phyloP scores from a whole-genome alignment of 2,329 filamentous ascomycete species.

The Cladophialophora psammophila region DNA sequence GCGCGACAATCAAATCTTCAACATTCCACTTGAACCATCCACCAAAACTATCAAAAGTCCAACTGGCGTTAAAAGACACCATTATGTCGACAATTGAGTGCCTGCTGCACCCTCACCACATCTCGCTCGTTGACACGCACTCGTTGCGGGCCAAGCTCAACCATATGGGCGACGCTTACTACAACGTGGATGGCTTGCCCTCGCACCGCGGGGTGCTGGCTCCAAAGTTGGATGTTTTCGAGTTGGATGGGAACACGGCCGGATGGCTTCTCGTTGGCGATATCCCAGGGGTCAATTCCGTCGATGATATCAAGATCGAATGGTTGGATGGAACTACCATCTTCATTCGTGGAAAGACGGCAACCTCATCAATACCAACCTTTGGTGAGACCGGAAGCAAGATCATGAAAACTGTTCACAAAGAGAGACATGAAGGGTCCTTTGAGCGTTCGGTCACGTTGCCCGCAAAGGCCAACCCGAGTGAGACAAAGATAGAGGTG shows the following conservation, averaged over 20 bases:
- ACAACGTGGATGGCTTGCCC: slow-evolving; percentile 27
- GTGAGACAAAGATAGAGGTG: slow-evolving; percentile 17
- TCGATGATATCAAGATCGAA: slow-evolving; percentile 16
- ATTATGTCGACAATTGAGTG: slow-evolving; percentile 20
- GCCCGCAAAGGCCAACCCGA: slow-evolving; percentile 17
- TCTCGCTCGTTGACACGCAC: slow-evolving; percentile 28
- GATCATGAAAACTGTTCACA: slow-evolving; percentile 27
- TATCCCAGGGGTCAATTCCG: slow-evolving; percentile 13
- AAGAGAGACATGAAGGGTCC: slow-evolving; percentile 25
- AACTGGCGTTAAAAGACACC: not conserved
- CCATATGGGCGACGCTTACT: slow-evolving; percentile 24
- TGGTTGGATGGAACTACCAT: slow-evolving; percentile 23
- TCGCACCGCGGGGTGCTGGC: slow-evolving; percentile 26
- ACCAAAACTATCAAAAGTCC: not conserved
- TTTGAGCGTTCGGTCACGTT: slow-evolving; percentile 30
- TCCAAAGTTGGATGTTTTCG: slow-evolving; percentile 28
- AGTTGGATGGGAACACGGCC: slow-evolving; percentile 4
- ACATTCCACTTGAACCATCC: not conserved
- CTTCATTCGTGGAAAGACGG: slow-evolving; percentile 25
- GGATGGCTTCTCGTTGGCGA: slow-evolving; percentile 26
- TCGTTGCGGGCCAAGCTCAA: slow-evolving; percentile 27
- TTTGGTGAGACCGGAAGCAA: slow-evolving; percentile 10
- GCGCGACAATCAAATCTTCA: not conserved
- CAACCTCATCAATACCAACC: slow-evolving; percentile 1
- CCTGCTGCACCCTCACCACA: slow-evolving; percentile 24